Base-by-base conservation (phyloP, 768 basidiomycete species). In the Calocybe indica region DNA sequence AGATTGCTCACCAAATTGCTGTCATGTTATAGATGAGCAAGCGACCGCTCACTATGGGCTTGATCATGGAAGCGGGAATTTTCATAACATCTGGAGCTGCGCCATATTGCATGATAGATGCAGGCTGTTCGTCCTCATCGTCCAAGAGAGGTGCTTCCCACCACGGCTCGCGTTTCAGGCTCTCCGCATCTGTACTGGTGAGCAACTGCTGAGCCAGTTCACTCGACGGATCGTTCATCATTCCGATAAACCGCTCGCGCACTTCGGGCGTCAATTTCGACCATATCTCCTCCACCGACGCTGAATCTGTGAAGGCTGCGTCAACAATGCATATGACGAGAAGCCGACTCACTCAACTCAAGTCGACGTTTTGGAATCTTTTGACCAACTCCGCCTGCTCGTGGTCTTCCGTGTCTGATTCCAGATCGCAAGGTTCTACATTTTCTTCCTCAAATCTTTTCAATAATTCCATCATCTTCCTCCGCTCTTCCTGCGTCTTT, bases 381-480 rank as follows among this genome's bases (percentile, higher is more conserved):
- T 56, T 55, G 7, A 69, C 73, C 15, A 89, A 58, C 49, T 78
- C 73, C 14, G 62, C 64, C 34, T 56, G 62, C 1, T 64, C 64
- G 0, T 62, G 70, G 5, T 66, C 67, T 2, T 64, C 65, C 2
- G 65, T 67, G 14, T 73, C 74, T 3, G 62, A 67, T 9, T 70
- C 69, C 13, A 63, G 64, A 22, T 22, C 22, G 22, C 1, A 22
- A 22, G 22, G 4, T 22, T 4, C 22, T 22, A 4, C 22, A 10
- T 59, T 68, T 42, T 82, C 78, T 44, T 88, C 82, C 50, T 91
- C 88, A 47, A 92, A 84, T 7, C 74, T 79, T 58, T 78, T 80
- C 14, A 92, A 68, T 4, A 92, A 58, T 40, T 82, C 79, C 56
- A 92, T 63, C 77, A 89, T 91, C 51, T 75, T 70, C 40, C 65